phyloP scores from a whole-genome alignment of 768 basidiomycete species.

The Amanita jacksonii region DNA sequence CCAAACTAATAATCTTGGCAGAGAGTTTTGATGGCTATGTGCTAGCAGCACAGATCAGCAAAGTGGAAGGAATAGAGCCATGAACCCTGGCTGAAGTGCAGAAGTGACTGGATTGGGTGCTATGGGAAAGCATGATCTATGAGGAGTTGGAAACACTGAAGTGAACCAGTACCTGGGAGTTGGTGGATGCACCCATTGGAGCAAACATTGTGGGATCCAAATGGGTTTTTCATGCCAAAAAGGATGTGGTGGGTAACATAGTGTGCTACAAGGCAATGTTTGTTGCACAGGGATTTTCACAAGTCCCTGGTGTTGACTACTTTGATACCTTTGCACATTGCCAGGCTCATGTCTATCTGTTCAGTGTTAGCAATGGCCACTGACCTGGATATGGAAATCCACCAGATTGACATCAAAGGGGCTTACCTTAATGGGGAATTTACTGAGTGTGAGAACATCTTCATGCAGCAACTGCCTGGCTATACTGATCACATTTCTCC shows the following conservation, averaged over 20 bases:
- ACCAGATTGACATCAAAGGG: slow-evolving; percentile 25
- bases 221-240: no score
- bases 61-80: no score
- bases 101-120: slow-evolving; percentile 12
- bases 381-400: slow-evolving; percentile 7
- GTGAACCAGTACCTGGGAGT: background rate
- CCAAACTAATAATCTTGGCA: no score
- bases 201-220: background rate
- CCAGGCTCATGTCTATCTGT: slow-evolving; percentile 9
- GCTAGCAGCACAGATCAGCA: no score
- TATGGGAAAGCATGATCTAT: slow-evolving; percentile 20
- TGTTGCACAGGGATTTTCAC: slow-evolving; percentile 16
- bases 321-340: slow-evolving; percentile 19
- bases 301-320: slow-evolving; percentile 21
- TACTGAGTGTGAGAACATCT: slow-evolving; percentile 9
- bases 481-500: no score
- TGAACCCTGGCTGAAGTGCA: no score
- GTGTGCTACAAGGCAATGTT: slow-evolving; percentile 22
- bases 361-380: background rate
- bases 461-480: no score
- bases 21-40: no score
- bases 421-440: slow-evolving; percentile 28
- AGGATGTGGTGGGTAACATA: no score
- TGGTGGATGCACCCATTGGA: background rate
- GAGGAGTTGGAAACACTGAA: slow-evolving; percentile 20